These are phyloP conservation scores for Cyclocybe cylindracea DNA, from an alignment of 768 basidiomycete species.

Conservation along the genomic window DNA sequence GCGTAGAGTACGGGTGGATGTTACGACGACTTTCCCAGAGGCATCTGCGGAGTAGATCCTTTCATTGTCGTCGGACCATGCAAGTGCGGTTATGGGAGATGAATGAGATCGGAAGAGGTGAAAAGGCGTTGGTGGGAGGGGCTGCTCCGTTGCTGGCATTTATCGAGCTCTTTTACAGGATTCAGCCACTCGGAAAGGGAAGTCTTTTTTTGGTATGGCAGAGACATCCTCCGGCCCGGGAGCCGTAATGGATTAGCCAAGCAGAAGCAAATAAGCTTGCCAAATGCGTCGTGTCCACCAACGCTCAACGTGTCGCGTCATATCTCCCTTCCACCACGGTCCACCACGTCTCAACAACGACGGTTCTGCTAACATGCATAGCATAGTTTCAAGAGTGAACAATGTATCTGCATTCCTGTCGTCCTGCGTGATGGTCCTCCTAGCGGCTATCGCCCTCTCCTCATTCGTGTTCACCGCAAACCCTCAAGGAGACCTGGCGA, in stretches of 20 bases:
- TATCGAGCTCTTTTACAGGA: too few species aligned
- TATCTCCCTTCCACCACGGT: slow-evolving; percentile 1
- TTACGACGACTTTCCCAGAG: slow-evolving; percentile 74
- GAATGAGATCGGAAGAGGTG: slow-evolving; percentile 79
- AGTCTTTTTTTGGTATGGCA: background rate
- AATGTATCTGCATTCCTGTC: slow-evolving; percentile 74
- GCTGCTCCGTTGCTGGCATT: slow-evolving; percentile 14
- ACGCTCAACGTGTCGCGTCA: slow-evolving; percentile 16
- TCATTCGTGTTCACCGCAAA: slow-evolving; percentile 64
- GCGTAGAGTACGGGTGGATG: slow-evolving; percentile 77
- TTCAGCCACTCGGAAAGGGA: background rate
- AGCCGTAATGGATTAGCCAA: slow-evolving; percentile 12
- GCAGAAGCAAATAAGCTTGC: slow-evolving; percentile 9
- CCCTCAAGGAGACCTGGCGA: slow-evolving; percentile 56
- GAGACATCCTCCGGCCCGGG: too few species aligned
- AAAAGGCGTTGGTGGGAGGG: slow-evolving; percentile 56
- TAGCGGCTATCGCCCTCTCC: slow-evolving; percentile 72
- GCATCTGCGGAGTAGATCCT: slow-evolving; percentile 86
- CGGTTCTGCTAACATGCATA: slow-evolving; percentile 56
- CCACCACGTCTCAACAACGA: background rate
- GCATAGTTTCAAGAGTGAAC: slow-evolving; percentile 68
- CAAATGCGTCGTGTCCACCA: slow-evolving; percentile 3
- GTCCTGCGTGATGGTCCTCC: slow-evolving; percentile 71
- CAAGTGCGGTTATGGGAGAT: slow-evolving; percentile 58
- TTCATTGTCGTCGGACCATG: slow-evolving; percentile 71